Base-by-base conservation (phyloP, 306 rosid genomes). In the Cicer yamashitae region DNA sequence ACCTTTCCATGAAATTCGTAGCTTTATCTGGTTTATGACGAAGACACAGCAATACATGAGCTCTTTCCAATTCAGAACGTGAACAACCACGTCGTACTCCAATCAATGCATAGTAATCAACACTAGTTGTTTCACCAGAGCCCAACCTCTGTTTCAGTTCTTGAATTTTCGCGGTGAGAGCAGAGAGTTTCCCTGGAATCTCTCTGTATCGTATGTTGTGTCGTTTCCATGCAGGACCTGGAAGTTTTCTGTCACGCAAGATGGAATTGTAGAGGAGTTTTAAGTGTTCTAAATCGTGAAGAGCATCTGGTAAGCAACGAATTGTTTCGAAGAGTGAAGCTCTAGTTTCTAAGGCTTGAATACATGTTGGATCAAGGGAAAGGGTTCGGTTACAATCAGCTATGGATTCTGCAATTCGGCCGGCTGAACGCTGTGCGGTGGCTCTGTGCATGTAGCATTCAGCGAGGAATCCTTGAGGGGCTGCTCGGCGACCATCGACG, bases 171-270 rank as follows among this genome's bases (percentile, higher is more conserved):
- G 84, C 75, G 0, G 96, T 81, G 17, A 96, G 86, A 1, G 87
- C 79, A 15, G 93, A 88, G 7, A 96, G 88, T 80, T 89, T 96
- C 41, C 97, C 96, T 0, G 99, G 93, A 84, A 92, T 96, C 79
- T 92, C 99, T 61, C 92, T 73, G 83, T 96, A 96, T 7, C 90
- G 73, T 17, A 89, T 85, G 8, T 89, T 88, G 73, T 86, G 97
- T n/a, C 93, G 87, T 85, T 92, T 92, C 99, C 98, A 96, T 0
- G 89, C 90, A 0, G 98, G 98, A 57, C 99, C 98, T 0, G 96
- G 94, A 58, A 96, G 96, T 73, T 90, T 92, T 7, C 98, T 81
- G 47, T 96, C 98, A 8, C 98, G 80, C 51, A 92, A 67, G 11
- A 96, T 92, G 8, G 99, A 18, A 65, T 96, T 96, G 87, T 96